phyloP scores from a whole-genome alignment of 768 basidiomycete species.

The Kwoniella botswanensis region DNA sequence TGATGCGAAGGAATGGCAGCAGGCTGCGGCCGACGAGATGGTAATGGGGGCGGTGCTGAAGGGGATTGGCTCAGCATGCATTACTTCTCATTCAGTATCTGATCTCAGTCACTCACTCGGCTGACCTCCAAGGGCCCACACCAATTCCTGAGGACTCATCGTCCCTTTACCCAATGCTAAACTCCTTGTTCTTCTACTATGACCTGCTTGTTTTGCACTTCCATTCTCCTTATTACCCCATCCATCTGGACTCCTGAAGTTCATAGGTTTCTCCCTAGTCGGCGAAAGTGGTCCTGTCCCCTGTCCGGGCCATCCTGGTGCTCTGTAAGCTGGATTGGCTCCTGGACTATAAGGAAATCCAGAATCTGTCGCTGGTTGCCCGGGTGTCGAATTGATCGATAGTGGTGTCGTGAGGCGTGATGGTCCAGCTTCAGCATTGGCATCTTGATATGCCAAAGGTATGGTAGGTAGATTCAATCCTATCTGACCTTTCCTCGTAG shows the following conservation, averaged over 20 bases:
- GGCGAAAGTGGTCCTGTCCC: constrained; percentile 11
- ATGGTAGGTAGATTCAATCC: constrained; percentile 25
- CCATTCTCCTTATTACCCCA: constrained; percentile 29
- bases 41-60: constrained; percentile 44
- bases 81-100: background rate
- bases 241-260: constrained; percentile 44
- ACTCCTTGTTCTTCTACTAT: constrained; percentile 39
- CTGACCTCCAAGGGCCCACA: constrained; percentile 48
- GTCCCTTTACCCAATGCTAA: constrained; percentile 43
- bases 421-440: constrained; percentile 45
- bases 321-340: constrained; percentile 37
- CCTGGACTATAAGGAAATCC: constrained; percentile 40
- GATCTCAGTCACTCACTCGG: constrained; percentile 26
- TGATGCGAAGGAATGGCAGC: constrained; percentile 45
- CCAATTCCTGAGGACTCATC: constrained; percentile 54
- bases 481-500: constrained; percentile 33
- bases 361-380: background rate
- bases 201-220: constrained; percentile 21
- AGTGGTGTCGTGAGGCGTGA: constrained; percentile 26
- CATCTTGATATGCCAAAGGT: constrained; percentile 1
- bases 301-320: constrained; percentile 31
- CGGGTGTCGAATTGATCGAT: constrained; percentile 15
- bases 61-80: constrained; percentile 3
- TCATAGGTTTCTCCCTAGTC: constrained; percentile 26
- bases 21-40: constrained; percentile 33